Evolutionary conservation across 176 grass and related monocot genomes (phyloP).

Genomic region (Bothriochloa decipiens): DNA sequence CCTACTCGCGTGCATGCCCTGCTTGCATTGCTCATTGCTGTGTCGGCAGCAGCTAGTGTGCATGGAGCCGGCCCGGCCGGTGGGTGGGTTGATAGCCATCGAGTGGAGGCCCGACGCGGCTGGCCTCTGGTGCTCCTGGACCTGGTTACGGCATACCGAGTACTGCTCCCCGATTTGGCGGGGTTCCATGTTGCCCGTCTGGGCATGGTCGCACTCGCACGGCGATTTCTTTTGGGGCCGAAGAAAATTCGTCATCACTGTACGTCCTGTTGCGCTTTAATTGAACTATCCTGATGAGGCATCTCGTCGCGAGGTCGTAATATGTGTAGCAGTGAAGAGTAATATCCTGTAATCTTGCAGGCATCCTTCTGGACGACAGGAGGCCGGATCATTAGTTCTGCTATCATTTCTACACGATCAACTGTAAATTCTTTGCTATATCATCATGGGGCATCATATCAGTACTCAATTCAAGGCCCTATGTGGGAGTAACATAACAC

Average conservation of each 20-base stretch:
- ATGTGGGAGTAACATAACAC: background rate
- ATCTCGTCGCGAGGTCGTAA: no score
- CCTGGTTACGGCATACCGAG: background rate
- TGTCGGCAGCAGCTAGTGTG: slow-evolving; percentile 18
- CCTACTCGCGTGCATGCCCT: no score
- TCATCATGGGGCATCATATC: background rate
- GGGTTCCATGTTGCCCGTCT: background rate
- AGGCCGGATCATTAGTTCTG: background rate
- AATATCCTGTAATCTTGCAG: background rate
- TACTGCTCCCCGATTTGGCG: slow-evolving; percentile 14
- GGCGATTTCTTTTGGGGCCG: no score
- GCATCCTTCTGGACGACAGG: background rate
- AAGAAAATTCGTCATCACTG: no score
- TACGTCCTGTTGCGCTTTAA: no score
- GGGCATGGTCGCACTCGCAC: background rate
- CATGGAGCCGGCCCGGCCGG: background rate
- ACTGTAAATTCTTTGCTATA: background rate
- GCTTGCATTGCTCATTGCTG: background rate
- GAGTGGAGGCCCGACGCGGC: background rate
- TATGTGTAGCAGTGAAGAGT: no score
- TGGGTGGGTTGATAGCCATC: background rate
- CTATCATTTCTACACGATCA: background rate
- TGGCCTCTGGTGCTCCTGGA: background rate
- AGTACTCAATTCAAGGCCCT: background rate
- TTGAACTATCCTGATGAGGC: no score